Percentiles rank a stretch among this genome's conserved stretches.
Conservation (phyloP, 768 basidiomycete genomes). For the Tylopilus vinaceipallidus region DNA sequence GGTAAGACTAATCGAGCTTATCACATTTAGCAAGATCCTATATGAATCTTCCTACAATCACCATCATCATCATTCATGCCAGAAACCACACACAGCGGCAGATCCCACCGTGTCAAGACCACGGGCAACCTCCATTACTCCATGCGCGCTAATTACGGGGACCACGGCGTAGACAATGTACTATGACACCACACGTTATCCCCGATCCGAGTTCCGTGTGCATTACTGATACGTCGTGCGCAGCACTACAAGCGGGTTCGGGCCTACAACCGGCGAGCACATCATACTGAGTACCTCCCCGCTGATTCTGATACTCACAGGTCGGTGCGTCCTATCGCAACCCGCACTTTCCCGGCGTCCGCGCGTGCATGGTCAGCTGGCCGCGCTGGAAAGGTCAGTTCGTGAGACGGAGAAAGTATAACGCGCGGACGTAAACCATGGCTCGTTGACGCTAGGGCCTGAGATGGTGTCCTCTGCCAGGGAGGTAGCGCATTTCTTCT, state of each 20-base stretch:
- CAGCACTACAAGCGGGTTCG: slow-evolving; percentile 32
- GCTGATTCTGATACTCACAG: slow-evolving; percentile 18
- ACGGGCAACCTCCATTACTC: slow-evolving; percentile 34
- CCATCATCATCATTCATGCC: slow-evolving; percentile 1
- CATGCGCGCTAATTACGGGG: slow-evolving; percentile 51
- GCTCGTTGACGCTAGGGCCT: slow-evolving; percentile 12
- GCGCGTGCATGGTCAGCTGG: slow-evolving; percentile 52
- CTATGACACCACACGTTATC: slow-evolving; percentile 15
- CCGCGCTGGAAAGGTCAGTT: slow-evolving; percentile 42
- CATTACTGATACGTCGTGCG: background rate
- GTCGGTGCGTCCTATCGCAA: slow-evolving; percentile 71
- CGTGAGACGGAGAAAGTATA: background rate
- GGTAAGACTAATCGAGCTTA: no score
- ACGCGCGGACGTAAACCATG: background rate
- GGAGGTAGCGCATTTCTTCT: slow-evolving; percentile 22
- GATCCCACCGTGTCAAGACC: slow-evolving; percentile 24
- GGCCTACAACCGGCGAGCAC: background rate
- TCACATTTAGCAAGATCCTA: no score
- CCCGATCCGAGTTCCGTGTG: background rate
- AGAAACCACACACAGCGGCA: slow-evolving; percentile 8
- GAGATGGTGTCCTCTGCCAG: slow-evolving; percentile 4
- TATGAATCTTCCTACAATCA: no score
- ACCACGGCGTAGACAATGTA: slow-evolving; percentile 62
- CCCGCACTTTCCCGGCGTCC: slow-evolving; percentile 68
- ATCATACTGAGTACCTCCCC: no score